These are phyloP conservation scores for Pestalotiopsis sp. DNA, from an alignment of 2,329 filamentous ascomycete species.

Conservation along the genomic window DNA sequence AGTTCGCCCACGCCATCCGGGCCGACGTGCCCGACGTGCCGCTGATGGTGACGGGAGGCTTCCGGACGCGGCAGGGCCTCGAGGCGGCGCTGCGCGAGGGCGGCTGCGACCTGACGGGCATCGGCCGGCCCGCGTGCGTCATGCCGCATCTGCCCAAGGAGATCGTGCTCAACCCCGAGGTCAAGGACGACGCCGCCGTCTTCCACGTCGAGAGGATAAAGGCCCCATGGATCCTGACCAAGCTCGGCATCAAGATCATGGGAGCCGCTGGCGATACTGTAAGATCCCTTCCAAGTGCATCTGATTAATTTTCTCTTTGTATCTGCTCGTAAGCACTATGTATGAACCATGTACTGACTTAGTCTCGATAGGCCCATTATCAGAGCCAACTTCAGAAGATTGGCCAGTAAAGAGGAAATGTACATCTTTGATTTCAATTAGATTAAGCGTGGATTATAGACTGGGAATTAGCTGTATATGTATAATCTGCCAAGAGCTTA, in stretches of 20 bases:
- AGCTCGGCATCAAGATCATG: conserved; percentile 8
- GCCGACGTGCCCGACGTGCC: conserved; percentile 42
- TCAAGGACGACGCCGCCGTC: conserved; percentile 12
- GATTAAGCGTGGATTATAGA: neutral
- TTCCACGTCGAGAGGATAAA: conserved; percentile 12
- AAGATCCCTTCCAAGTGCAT: neutral
- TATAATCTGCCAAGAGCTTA: neutral
- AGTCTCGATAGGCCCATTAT: neutral
- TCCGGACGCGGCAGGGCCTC: conserved; percentile 40
- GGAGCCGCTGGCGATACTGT: conserved; percentile 13
- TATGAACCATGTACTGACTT: neutral
- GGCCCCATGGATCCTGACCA: conserved; percentile 5
- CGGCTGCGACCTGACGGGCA: conserved; percentile 13
- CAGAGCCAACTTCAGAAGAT: neutral
- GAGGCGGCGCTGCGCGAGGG: conserved; percentile 13
- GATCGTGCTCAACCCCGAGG: conserved; percentile 9
- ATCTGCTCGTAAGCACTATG: no score
- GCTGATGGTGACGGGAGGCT: conserved; percentile 57
- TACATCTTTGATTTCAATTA: neutral
- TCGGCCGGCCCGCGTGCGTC: conserved; percentile 11
- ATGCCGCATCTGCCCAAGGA: conserved; percentile 8
- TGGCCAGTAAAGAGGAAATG: neutral
- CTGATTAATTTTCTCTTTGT: no score
- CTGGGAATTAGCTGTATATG: neutral
- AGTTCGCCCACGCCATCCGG: conserved; percentile 56